A percentile compares a stretch with the other conserved stretches of the same genome.
Evolutionary conservation across 148 eudicot species (phyloP).

Genomic region (Rhododendron mucronatum): DNA sequence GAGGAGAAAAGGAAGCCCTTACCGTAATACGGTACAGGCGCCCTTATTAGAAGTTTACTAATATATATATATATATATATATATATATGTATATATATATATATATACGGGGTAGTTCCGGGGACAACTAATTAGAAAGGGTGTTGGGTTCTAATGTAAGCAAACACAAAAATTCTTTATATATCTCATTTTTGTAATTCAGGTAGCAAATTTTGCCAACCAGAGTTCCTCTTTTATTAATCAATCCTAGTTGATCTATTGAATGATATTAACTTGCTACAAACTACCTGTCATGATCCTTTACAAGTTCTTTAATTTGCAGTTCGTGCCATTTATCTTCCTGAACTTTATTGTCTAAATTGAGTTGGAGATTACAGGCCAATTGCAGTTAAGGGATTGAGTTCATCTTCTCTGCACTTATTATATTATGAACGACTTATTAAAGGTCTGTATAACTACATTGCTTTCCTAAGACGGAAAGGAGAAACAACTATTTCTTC

Average conservation of each 20-base stretch:
- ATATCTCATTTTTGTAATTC: not conserved
- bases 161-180: not conserved
- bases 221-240: not conserved
- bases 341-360: not conserved
- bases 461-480: not conserved
- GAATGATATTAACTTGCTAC: not conserved
- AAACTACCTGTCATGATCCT: not conserved
- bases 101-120: too few species aligned
- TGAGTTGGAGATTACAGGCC: not conserved
- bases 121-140: not conserved
- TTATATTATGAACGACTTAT: not conserved
- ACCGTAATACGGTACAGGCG: too few species aligned
- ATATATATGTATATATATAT: not conserved
- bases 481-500: not conserved
- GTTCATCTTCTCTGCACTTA: not conserved
- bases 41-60: too few species aligned
- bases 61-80: too few species aligned
- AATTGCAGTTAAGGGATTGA: conserved; percentile 2
- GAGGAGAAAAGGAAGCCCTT: too few species aligned
- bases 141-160: not conserved
- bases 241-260: not conserved
- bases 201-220: not conserved
- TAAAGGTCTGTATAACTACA: not conserved
- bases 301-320: not conserved
- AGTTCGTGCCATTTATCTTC: not conserved